Evolutionary conservation across 2,329 filamentous ascomycete species (phyloP).

Genomic region (Aspergillus brunneoviolaceus): DNA sequence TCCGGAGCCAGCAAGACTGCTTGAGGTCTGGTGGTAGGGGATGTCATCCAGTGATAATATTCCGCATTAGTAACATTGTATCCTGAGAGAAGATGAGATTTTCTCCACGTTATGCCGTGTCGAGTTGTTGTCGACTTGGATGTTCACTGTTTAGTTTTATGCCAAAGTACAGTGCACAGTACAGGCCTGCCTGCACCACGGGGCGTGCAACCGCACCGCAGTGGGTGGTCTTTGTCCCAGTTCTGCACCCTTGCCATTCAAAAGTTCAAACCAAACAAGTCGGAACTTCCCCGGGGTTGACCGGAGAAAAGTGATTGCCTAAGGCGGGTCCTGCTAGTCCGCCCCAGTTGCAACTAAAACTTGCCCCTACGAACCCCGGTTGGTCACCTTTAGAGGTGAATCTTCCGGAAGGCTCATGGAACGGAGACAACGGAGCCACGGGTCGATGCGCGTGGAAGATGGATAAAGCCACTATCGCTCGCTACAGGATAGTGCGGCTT

Average conservation of each 20-base stretch:
- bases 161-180: no score
- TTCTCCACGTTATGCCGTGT: no score
- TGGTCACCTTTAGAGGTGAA: slow-evolving; percentile 1
- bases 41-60: neutral
- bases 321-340: neutral
- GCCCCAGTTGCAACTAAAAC: neutral
- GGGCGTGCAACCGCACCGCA: no score
- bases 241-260: neutral
- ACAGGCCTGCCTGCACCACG: no score
- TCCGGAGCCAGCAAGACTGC: neutral
- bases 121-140: no score
- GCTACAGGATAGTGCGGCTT: neutral
- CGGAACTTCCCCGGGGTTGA: slow-evolving; percentile 3
- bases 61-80: neutral
- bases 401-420: slow-evolving; percentile 9
- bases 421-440: slow-evolving; percentile 2
- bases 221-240: neutral
- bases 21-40: neutral
- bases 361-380: neutral
- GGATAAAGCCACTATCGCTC: neutral
- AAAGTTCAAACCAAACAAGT: neutral
- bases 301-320: slow-evolving; percentile 2
- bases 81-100: no score
- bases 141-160: no score
- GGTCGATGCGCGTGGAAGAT: slow-evolving; percentile 5